Evolutionary conservation across 2,329 filamentous ascomycete genomes (phyloP).

Genomic region (Colletotrichum orchidophilum): DNA sequence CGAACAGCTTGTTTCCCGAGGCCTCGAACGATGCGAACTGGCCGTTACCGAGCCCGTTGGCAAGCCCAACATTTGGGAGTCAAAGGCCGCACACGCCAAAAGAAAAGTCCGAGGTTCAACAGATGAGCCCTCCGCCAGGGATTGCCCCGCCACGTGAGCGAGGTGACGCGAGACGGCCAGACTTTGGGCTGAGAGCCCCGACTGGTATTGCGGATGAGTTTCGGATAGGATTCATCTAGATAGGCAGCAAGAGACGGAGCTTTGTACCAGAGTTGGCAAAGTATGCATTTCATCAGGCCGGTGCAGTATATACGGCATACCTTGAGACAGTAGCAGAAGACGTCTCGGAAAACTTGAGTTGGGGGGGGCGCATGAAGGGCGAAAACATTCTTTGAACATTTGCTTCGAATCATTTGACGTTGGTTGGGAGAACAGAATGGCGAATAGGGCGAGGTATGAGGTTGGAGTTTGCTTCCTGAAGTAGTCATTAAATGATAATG

Average conservation of each 20-base stretch:
- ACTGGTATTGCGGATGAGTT: conserved; percentile 35
- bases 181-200: conserved; percentile 32
- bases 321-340: not conserved
- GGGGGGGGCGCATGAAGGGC: not conserved
- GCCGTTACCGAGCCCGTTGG: conserved; percentile 29
- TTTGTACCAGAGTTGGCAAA: not conserved
- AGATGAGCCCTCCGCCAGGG: conserved; percentile 10
- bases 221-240: conserved; percentile 32
- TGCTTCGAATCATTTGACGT: not conserved
- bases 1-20: conserved; percentile 2
- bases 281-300: not conserved
- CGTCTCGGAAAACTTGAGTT: not conserved
- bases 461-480: conserved; percentile 1
- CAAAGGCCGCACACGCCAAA: conserved; percentile 21
- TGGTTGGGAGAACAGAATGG: not conserved
- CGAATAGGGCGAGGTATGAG: not conserved
- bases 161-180: conserved; percentile 18
- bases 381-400: not conserved
- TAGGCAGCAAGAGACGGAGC: not conserved
- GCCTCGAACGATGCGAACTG: conserved; percentile 23
- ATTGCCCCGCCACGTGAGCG: not conserved
- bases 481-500: conserved; percentile 18
- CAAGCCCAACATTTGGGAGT: conserved; percentile 29
- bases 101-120: conserved; percentile 12
- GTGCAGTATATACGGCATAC: not conserved